Conservation (phyloP, 495 filamentous ascomycete species). For the Chaetomium cochliodes region DNA sequence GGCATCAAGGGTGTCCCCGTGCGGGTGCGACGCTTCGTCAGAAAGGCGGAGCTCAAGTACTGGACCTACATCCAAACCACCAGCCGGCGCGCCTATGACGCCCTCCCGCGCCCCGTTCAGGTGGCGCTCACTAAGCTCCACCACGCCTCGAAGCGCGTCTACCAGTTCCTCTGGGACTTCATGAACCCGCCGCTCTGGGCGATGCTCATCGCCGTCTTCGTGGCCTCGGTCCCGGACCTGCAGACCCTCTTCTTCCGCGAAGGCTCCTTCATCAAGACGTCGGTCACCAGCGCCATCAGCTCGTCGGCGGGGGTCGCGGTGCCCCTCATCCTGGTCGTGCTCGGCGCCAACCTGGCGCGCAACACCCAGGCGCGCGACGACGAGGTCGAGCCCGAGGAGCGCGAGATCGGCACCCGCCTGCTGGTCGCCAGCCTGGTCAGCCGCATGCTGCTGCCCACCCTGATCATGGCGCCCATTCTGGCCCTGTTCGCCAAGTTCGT, state of each 20-base stretch:
- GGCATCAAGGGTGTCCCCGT: conserved; percentile 37
- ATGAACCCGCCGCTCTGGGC: conserved; percentile 99
- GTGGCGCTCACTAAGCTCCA: conserved; percentile 48
- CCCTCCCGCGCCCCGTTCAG: conserved; percentile 61
- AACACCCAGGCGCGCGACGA: conserved; percentile 62
- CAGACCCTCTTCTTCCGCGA: conserved; percentile 84
- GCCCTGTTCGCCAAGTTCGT: conserved; percentile 90
- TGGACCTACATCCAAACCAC: conserved; percentile 41
- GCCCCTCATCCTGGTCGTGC: conserved; percentile 91
- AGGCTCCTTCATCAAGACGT: conserved; percentile 89
- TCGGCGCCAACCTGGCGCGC: conserved; percentile 85
- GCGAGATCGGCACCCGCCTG: conserved; percentile 65
- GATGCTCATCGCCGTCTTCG: conserved; percentile 83
- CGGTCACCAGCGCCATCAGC: conserved; percentile 79
- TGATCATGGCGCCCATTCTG: conserved; percentile 91
- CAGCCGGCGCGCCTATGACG: conserved; percentile 30
- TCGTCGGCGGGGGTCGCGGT: conserved; percentile 90
- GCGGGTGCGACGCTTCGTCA: conserved; percentile 27
- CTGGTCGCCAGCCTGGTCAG: conserved; percentile 82
- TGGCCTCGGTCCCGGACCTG: conserved; percentile 83
- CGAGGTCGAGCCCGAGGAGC: conserved; percentile 63
- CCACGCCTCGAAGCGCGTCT: conserved; percentile 51
- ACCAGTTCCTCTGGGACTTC: conserved; percentile 74
- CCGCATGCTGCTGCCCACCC: conserved; percentile 87
- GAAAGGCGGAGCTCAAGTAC: conserved; percentile 27